phyloP scores from a whole-genome alignment of 2,329 filamentous ascomycete genomes.

The Aspergillus fructus region DNA sequence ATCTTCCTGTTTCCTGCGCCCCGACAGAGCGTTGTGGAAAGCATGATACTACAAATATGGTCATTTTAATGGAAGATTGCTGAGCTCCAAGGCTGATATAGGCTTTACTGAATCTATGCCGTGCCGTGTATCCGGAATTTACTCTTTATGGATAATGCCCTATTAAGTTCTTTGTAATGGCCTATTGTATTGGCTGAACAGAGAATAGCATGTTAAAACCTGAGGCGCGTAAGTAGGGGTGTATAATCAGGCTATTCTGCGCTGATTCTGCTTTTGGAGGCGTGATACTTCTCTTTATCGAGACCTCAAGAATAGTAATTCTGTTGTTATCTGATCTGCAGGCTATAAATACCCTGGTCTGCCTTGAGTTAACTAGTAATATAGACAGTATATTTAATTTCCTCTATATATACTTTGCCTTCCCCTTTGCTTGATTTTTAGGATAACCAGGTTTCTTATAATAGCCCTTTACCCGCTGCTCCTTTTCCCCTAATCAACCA shows the following conservation, averaged over 20 bases:
- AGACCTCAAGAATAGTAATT: not conserved
- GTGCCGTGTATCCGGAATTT: not conserved
- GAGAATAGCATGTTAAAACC: not conserved
- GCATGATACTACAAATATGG: not conserved
- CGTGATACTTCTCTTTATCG: not conserved
- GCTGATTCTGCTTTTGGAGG: not conserved
- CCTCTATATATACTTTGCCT: not conserved
- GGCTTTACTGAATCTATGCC: no score
- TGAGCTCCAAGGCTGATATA: no score
- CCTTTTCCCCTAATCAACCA: not conserved
- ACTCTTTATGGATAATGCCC: not conserved
- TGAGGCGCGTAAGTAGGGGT: not conserved
- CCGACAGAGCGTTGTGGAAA: not conserved
- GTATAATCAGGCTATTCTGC: not conserved
- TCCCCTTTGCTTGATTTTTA: not conserved
- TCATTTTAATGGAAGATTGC: not conserved
- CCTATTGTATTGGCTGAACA: not conserved
- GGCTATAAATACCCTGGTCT: not conserved
- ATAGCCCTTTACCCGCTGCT: not conserved
- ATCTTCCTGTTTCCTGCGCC: not conserved
- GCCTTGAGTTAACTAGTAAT: not conserved
- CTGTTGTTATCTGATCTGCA: not conserved
- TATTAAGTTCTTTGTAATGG: not conserved
- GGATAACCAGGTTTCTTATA: not conserved
- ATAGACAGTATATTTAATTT: not conserved